These are phyloP conservation scores for Ophiostoma sp. DNA, from an alignment of 2,329 filamentous ascomycete genomes.

Conservation along the genomic window DNA sequence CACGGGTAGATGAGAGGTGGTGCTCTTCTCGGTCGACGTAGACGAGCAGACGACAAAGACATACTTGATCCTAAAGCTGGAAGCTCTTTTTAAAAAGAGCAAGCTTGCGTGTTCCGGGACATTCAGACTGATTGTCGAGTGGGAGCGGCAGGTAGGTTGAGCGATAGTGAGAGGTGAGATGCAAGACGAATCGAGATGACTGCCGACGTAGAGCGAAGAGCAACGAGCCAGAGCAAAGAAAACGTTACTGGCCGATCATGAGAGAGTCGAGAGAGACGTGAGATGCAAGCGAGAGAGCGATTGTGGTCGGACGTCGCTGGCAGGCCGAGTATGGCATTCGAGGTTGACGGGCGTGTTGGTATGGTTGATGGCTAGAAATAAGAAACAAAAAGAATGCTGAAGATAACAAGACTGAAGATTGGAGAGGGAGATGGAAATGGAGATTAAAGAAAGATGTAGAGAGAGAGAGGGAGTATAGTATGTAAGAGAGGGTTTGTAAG, in stretches of 20 bases:
- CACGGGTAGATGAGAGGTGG: not conserved
- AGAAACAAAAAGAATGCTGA: not conserved
- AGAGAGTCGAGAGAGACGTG: not conserved
- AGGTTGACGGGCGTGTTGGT: constrained; percentile 2
- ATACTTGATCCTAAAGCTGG: constrained; percentile 23
- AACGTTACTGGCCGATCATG: not conserved
- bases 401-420: not conserved
- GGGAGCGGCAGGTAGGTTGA: constrained; percentile 7
- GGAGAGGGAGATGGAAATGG: not conserved
- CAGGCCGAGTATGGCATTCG: constrained; percentile 14
- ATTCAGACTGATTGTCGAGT: constrained; percentile 22
- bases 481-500: not conserved
- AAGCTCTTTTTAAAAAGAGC: constrained; percentile 25
- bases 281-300: not conserved
- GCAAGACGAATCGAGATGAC: not conserved
- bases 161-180: not conserved
- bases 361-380: not conserved
- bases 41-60: not conserved
- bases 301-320: constrained; percentile 16
- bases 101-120: constrained; percentile 20
- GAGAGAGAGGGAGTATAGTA: not conserved
- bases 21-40: not conserved
- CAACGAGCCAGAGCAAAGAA: not conserved
- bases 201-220: not conserved
- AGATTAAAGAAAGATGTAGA: not conserved